Evolutionary conservation across 768 basidiomycete genomes (phyloP), one percentile per base, ranked within the genome.

Genomic region (Suillus brevipes): DNA sequence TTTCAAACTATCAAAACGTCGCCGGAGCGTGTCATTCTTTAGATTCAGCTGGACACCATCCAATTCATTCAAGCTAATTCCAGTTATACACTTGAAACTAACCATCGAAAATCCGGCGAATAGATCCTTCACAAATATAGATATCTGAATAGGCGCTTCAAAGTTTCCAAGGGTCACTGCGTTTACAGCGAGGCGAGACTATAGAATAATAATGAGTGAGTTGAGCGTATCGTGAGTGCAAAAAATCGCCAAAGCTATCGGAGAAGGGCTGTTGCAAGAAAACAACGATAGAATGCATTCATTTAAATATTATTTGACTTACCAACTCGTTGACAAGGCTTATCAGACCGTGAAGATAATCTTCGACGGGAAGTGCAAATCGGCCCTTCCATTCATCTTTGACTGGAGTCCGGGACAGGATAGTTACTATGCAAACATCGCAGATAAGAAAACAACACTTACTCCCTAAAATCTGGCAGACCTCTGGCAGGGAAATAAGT

Each of bases 101-200:
- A 89, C 92, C 90, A 92, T 90, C 0, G 92, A 86, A 72, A 94
- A 94, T 14, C 92, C 92, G n/a, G 87, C 81, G 67, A 92, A 93
- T 5, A 94, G 61, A 64, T 92, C 90, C 74, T 92, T 92, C 38
- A 91, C 91, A 69, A 94, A 93, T 18, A 81, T 71, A 1, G 92
- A 92, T 66, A 93, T 92, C 68, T 83, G 84, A 72, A 93, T 82
- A 0, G 92, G 92, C 66, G 90, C 87, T 67, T 92, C 88, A 66
- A 90, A 93, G 70, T 92, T 85, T 16, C 90, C 91, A 45, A 94
- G 75, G 0, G 91, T 94, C n/a, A 94, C 92, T 2, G 89, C 80
- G 70, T 94, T 94, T 16, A 94, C 85, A 14, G 90, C 88, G 52
- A 92, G 82, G 59, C 92, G 85, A 23, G 92, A 92, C 92, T 94